Evolutionary conservation across 2,329 filamentous ascomycete genomes (phyloP).

Genomic region (Tolypocladium nubicola): DNA sequence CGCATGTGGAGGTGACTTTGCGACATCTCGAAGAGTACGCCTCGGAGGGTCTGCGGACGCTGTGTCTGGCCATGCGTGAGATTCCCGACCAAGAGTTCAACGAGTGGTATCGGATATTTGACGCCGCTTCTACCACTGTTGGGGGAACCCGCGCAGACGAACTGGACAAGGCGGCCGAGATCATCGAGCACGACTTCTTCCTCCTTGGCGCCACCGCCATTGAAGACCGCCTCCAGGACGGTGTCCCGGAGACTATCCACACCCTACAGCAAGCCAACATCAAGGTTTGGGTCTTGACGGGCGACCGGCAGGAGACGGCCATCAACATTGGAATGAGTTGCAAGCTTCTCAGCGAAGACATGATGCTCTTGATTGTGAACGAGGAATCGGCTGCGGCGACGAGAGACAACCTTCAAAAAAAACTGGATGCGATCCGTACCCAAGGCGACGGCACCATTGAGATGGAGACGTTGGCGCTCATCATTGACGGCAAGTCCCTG

Average conservation of each 20-base stretch:
- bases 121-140: constrained; percentile 80
- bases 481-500: constrained; percentile 94
- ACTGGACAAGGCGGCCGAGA: constrained; percentile 90
- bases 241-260: constrained; percentile 95
- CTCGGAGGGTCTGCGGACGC: constrained; percentile 85
- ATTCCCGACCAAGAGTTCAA: constrained; percentile 80
- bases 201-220: constrained; percentile 93
- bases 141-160: constrained; percentile 88
- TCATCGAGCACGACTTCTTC: constrained; percentile 87
- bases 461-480: constrained; percentile 75
- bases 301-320: constrained; percentile 94
- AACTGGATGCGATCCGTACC: constrained; percentile 78
- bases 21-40: constrained; percentile 98
- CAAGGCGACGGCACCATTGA: constrained; percentile 70
- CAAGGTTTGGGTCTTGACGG: constrained; percentile 97
- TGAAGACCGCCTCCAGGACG: constrained; percentile 92
- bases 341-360: constrained; percentile 95
- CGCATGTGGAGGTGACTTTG: constrained; percentile 79
- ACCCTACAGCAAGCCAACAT: constrained; percentile 94
- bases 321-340: constrained; percentile 99
- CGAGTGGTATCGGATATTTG: constrained; percentile 79
- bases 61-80: constrained; percentile 92
- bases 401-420: constrained; percentile 83
- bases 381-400: constrained; percentile 74
- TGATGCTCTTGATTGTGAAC: constrained; percentile 95